A percentile compares a stretch with the other conserved stretches of the same genome.
These are phyloP conservation scores for Pulveroboletus sp. DNA, from an alignment of 768 basidiomycete genomes.

Conservation along the genomic window DNA sequence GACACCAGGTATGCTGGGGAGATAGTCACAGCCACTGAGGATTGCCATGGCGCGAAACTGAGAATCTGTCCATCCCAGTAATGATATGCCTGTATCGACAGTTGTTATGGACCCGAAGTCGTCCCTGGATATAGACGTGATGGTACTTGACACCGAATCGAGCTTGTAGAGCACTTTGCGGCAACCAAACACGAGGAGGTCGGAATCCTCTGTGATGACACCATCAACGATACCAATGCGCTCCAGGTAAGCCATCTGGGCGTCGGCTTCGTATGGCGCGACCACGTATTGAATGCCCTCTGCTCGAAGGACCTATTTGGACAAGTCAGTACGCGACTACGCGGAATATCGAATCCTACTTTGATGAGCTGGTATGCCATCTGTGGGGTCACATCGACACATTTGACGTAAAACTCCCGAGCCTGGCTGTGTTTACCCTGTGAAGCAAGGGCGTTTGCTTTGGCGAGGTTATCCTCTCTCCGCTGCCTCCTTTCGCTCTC, in stretches of 20 bases:
- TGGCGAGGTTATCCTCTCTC: slow-evolving; percentile 71
- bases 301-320: slow-evolving; percentile 69
- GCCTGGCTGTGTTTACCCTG: slow-evolving; percentile 81
- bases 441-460: slow-evolving; percentile 65
- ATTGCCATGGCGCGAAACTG: slow-evolving; percentile 95
- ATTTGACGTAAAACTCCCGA: slow-evolving; percentile 84
- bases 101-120: slow-evolving; percentile 61
- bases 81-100: slow-evolving; percentile 57
- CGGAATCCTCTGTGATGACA: slow-evolving; percentile 96
- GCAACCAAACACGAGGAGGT: slow-evolving; percentile 97
- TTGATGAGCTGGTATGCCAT: slow-evolving; percentile 99
- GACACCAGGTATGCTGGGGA: slow-evolving; percentile 85
- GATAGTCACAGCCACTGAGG: slow-evolving; percentile 88
- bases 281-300: slow-evolving; percentile 83
- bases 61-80: slow-evolving; percentile 82
- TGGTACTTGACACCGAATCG: slow-evolving; percentile 61
- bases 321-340: slow-evolving; percentile 4
- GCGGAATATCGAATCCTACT: slow-evolving; percentile 37
- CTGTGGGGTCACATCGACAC: slow-evolving; percentile 91
- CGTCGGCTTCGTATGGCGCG: slow-evolving; percentile 98
- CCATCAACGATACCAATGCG: slow-evolving; percentile 76
- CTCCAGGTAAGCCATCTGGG: slow-evolving; percentile 92
- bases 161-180: slow-evolving; percentile 90
- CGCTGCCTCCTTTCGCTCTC: slow-evolving; percentile 74
- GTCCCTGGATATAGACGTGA: slow-evolving; percentile 58